phyloP scores from a whole-genome alignment of 129 eudicot genomes.

The Flaveria robusta region DNA sequence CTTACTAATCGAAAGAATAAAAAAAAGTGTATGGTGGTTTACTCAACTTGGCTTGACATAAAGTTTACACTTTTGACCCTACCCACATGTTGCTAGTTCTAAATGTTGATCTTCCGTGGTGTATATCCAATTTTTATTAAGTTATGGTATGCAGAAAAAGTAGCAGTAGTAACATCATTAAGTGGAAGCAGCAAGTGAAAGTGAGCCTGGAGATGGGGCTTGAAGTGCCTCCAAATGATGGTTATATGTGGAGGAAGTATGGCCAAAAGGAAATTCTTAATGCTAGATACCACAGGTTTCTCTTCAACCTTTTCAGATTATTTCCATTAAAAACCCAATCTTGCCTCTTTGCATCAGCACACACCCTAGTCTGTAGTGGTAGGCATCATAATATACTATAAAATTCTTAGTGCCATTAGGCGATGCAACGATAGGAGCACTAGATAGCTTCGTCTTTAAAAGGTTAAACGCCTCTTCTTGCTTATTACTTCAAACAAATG shows the following conservation, averaged over 20 bases:
- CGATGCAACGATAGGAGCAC: too few relatives aligned
- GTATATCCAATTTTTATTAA: not conserved
- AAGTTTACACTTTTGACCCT: not conserved
- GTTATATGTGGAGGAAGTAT: slow-evolving; percentile 71
- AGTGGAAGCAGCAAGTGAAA: slow-evolving; percentile 43
- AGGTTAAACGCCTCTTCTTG: too few relatives aligned
- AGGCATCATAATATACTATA: too few relatives aligned
- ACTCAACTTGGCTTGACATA: not conserved
- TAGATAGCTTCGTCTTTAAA: too few relatives aligned
- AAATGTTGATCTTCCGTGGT: not conserved
- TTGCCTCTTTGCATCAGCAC: too few relatives aligned
- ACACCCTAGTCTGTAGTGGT: too few relatives aligned
- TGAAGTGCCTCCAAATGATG: slow-evolving; percentile 55
- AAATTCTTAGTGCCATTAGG: too few relatives aligned
- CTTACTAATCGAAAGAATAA: not conserved
- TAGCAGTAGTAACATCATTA: slow-evolving; percentile 25
- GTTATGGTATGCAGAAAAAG: slow-evolving; percentile 33
- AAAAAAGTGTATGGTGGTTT: not conserved
- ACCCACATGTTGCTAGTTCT: not conserved
- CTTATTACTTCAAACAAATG: too few relatives aligned
- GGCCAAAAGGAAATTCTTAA: slow-evolving; percentile 68
- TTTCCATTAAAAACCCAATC: not conserved
- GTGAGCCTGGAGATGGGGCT: slow-evolving; percentile 44
- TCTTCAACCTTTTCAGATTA: slow-evolving; percentile 4
- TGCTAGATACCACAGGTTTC: slow-evolving; percentile 62